Base-by-base conservation (phyloP, 2,329 filamentous ascomycete genomes). In the Ophiostoma sp. region DNA sequence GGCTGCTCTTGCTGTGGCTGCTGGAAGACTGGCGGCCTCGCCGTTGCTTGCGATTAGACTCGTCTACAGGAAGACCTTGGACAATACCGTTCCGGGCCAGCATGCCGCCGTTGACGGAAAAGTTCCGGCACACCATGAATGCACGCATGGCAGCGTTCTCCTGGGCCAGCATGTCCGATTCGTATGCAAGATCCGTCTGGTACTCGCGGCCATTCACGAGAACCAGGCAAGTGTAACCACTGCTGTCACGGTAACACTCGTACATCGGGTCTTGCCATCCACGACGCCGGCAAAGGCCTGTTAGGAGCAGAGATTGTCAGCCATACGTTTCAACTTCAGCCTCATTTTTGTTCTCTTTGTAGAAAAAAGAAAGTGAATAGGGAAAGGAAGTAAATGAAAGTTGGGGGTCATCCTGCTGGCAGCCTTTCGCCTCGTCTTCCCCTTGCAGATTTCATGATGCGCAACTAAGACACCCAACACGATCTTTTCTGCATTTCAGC, bases 111-210 rank as follows among this genome's bases (percentile, higher is more conserved):
- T 97, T 98, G 82, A 97, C 93, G 72, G 94, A 97, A 84, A 98
- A 98, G 87, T 97, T 97, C 76, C 94, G 92, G 86, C 95, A 98
- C 77, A 98, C 96, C 90, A 97, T 95, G 83, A 97, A 98, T 73
- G 95, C 95, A 75, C 94, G 92, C 89, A 97, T 97, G 75, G 95
- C 95, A 33, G 95, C 95, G 79, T 95, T 96, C 82, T 98, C 95
- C 80, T 94, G 93, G 64, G 95, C 95, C 77, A 97, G 87, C 68
- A 89, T 86, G 81, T 95, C 93, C 75, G 92, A 93, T 81, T 93
- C 90, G 84, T 96, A 97, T 76, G 91, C 89, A 50, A 92, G 88
- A 82, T 97, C 94, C 59, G 95, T 97, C 82, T 95, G 93, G 85
- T 98, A 98, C 85, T 97, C 94, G 80, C 95, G 92, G 78, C 97